These are phyloP conservation scores for Daldinia eschscholtzii DNA, from an alignment of 2,329 filamentous ascomycete genomes.

Conservation along the genomic window DNA sequence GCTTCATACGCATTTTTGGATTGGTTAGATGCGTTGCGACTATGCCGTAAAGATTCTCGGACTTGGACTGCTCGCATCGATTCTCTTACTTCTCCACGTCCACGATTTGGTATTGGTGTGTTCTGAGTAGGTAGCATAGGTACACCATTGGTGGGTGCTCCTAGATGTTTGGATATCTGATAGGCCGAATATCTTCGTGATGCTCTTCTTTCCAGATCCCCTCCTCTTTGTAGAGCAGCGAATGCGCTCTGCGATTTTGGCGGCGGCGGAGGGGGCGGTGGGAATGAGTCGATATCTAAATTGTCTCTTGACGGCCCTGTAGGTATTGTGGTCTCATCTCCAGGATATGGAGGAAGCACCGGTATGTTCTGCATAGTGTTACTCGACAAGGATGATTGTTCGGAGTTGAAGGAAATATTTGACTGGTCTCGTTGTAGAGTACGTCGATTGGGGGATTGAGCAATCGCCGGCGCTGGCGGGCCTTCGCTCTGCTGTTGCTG, in stretches of 20 bases:
- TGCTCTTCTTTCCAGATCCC: slow-evolving; percentile 90
- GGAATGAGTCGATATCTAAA: slow-evolving; percentile 74
- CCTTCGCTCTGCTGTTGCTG: slow-evolving; percentile 40
- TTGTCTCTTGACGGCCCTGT: slow-evolving; percentile 59
- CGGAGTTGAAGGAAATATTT: slow-evolving; percentile 64
- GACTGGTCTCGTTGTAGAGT: slow-evolving; percentile 66
- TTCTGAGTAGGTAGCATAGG: slow-evolving; percentile 88
- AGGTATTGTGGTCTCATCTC: slow-evolving; percentile 67
- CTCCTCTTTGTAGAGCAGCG: slow-evolving; percentile 89
- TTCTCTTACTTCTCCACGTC: slow-evolving; percentile 81
- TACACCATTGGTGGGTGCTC: slow-evolving; percentile 82
- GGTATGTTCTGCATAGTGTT: slow-evolving; percentile 81
- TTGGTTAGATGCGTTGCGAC: slow-evolving; percentile 61
- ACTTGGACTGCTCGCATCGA: slow-evolving; percentile 78
- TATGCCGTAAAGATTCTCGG: slow-evolving; percentile 64
- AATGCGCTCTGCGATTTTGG: slow-evolving; percentile 89
- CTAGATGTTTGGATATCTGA: slow-evolving; percentile 94
- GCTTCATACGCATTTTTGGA: slow-evolving; percentile 64
- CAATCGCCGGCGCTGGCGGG: slow-evolving; percentile 48
- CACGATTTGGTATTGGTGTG: slow-evolving; percentile 85
- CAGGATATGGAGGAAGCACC: slow-evolving; percentile 78
- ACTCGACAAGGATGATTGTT: slow-evolving; percentile 78
- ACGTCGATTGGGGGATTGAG: slow-evolving; percentile 63
- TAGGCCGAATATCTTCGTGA: slow-evolving; percentile 96
- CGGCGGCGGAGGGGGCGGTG: slow-evolving; percentile 82